A percentile compares a stretch with the other conserved stretches of the same genome.
These are phyloP conservation scores for Oenanthe javanica DNA, from an alignment of 140 eudicot genomes.

Conservation along the genomic window DNA sequence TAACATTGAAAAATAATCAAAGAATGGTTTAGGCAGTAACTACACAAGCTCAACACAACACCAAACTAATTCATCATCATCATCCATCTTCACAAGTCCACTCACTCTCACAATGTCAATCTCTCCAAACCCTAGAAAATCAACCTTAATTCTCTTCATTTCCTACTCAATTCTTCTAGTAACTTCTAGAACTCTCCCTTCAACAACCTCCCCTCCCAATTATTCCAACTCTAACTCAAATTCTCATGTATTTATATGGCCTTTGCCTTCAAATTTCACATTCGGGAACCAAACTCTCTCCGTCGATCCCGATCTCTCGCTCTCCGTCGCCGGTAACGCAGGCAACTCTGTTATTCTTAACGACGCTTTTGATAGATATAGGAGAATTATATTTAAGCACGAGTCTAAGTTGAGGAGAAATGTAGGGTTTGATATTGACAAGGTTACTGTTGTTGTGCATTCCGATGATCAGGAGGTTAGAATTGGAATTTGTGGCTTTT, in stretches of 20 bases:
- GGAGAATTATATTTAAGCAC: constrained; percentile 51
- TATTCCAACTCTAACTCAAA: not conserved
- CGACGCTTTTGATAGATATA: constrained; percentile 70
- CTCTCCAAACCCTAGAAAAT: not conserved
- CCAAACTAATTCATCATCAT: too few species aligned
- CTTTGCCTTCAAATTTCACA: constrained; percentile 63
- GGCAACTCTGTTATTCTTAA: constrained; percentile 37
- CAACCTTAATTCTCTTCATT: constrained; percentile 8
- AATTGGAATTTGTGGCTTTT: not conserved
- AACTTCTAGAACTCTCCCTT: constrained; percentile 33
- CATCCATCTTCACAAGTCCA: not conserved
- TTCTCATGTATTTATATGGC: constrained; percentile 63
- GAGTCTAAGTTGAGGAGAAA: not conserved
- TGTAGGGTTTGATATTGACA: constrained; percentile 38
- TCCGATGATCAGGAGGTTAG: constrained; percentile 52
- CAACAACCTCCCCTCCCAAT: constrained; percentile 21
- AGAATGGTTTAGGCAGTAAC: too few species aligned
- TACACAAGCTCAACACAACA: too few species aligned
- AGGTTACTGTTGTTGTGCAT: constrained; percentile 41
- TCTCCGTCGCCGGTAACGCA: constrained; percentile 36
- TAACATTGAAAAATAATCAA: too few species aligned
- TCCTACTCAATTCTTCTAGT: constrained; percentile 8
- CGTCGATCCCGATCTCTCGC: constrained; percentile 64
- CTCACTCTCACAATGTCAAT: not conserved
- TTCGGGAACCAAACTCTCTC: constrained; percentile 59